These are phyloP conservation scores for Juncus inflexus DNA, from an alignment of 176 grass and related monocot species.

Conservation along the genomic window DNA sequence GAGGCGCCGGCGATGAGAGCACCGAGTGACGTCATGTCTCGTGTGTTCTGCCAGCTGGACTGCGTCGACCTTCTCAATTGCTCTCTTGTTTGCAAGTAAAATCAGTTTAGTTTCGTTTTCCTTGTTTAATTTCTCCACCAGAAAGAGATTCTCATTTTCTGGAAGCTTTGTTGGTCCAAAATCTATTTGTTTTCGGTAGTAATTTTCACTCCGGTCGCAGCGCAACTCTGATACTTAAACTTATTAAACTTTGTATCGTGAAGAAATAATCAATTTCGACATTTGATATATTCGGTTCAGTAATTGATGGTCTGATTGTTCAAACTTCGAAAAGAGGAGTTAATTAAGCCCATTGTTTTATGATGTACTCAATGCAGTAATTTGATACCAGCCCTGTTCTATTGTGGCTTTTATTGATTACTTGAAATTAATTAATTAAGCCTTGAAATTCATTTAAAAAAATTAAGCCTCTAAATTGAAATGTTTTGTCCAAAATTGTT, in stretches of 20 bases:
- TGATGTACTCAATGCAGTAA: background rate
- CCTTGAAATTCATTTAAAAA: background rate
- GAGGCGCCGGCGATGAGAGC: conserved; percentile 35
- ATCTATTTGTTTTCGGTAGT: conserved; percentile 30
- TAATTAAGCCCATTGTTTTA: background rate
- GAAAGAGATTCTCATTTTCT: background rate
- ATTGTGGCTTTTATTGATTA: background rate
- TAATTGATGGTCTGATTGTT: too few species aligned
- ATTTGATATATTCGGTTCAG: too few species aligned
- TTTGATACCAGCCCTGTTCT: background rate
- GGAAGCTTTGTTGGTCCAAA: background rate
- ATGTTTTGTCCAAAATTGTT: background rate
- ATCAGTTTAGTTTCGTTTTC: background rate
- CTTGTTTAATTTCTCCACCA: background rate
- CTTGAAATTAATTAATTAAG: background rate
- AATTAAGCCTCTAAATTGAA: background rate
- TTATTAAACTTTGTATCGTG: too few species aligned
- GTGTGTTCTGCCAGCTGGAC: conserved; percentile 89
- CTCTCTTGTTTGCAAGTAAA: conserved; percentile 71
- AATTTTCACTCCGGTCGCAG: background rate
- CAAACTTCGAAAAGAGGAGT: too few species aligned
- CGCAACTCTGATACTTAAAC: too few species aligned
- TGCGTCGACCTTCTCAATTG: conserved; percentile 78
- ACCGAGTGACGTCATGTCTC: conserved; percentile 59
- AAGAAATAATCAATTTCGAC: too few species aligned